Evolutionary conservation across 2,329 filamentous ascomycete species (phyloP).

Genomic region (Cladophialophora immunda): DNA sequence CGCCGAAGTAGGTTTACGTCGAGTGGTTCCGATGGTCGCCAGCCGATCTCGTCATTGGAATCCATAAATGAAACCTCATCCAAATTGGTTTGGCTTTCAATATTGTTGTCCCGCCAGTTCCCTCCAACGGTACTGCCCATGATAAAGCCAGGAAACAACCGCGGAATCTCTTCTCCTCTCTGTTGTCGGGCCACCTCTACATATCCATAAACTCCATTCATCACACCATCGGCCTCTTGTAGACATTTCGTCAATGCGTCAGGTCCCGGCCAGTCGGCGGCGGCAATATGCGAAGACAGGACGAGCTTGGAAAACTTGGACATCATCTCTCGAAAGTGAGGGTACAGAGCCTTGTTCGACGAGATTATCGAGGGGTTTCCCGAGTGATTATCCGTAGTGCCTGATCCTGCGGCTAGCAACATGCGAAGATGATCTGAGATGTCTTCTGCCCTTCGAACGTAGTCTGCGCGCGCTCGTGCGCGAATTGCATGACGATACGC

Average conservation of each 20-base stretch:
- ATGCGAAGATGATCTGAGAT: constrained; percentile 96
- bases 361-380: constrained; percentile 99
- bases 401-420: constrained; percentile 92
- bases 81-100: constrained; percentile 71
- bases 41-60: constrained; percentile 80
- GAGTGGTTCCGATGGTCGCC: constrained; percentile 76
- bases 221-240: constrained; percentile 95
- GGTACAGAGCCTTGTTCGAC: constrained; percentile 95
- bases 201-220: constrained; percentile 93
- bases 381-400: constrained; percentile 98
- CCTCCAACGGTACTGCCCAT: constrained; percentile 84
- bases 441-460: constrained; percentile 93
- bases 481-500: constrained; percentile 90
- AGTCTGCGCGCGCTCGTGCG: constrained; percentile 83
- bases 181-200: constrained; percentile 95
- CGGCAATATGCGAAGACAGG: constrained; percentile 95
- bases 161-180: constrained; percentile 88
- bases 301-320: constrained; percentile 99
- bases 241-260: constrained; percentile 95
- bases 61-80: constrained; percentile 77
- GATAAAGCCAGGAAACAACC: constrained; percentile 93
- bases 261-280: constrained; percentile 91
- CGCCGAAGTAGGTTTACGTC: constrained; percentile 81
- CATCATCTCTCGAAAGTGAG: constrained; percentile 99
- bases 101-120: constrained; percentile 79